Conservation (phyloP, 2,329 filamentous ascomycete species). For the Monosporascus sp. region DNA sequence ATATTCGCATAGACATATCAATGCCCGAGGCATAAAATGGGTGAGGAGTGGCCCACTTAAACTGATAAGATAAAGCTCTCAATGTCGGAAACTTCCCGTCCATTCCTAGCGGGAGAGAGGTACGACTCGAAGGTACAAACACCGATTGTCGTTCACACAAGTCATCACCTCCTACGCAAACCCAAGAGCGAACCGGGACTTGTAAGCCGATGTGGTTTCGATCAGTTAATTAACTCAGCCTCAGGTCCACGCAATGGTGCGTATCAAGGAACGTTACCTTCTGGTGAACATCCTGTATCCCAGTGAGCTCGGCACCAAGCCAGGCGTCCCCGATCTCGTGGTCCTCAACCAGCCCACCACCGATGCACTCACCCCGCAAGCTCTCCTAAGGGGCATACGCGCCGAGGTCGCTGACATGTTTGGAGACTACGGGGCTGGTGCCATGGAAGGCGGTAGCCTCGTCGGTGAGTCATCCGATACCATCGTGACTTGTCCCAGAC, state of each 20-base stretch:
- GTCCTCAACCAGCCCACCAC: constrained; percentile 75
- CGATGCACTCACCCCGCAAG: constrained; percentile 60
- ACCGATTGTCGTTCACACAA: no score
- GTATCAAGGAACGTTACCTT: constrained; percentile 92
- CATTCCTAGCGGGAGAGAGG: no score
- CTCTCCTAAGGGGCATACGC: constrained; percentile 65
- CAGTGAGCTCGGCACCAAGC: constrained; percentile 37
- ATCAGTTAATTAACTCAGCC: neutral
- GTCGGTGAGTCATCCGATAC: constrained; percentile 46
- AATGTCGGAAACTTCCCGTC: neutral
- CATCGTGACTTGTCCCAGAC: constrained; percentile 1
- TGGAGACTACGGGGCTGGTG: constrained; percentile 83
- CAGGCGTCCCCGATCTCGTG: constrained; percentile 54
- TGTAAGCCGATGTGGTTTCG: neutral
- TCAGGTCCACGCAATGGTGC: constrained; percentile 62
- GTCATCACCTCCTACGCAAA: neutral
- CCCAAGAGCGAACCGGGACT: neutral
- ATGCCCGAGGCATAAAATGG: no score
- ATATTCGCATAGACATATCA: no score
- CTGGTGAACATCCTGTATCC: constrained; percentile 93
- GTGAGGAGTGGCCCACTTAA: neutral
- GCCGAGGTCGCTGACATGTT: constrained; percentile 68
- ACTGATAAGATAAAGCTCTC: constrained; percentile 5
- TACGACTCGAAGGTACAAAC: no score
- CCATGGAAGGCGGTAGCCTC: constrained; percentile 59